A percentile compares a stretch with the other conserved stretches of the same genome.
phyloP scores from a whole-genome alignment of 2,329 filamentous ascomycete species.

The Pseudonectria buxi region DNA sequence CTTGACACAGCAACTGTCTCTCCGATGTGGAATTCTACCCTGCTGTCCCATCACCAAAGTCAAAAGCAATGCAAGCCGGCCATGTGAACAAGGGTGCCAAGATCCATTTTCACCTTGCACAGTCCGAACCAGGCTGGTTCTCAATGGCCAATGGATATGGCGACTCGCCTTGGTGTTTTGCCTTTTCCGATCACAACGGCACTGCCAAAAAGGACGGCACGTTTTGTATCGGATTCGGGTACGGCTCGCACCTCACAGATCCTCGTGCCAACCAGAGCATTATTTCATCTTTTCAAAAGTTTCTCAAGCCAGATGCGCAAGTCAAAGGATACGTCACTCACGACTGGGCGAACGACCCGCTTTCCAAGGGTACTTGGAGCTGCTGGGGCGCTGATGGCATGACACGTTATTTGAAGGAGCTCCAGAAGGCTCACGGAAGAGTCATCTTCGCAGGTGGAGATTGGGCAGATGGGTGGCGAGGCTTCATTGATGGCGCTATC shows the following conservation, averaged over 20 bases:
- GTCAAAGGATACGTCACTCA: constrained; percentile 14
- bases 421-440: constrained; percentile 9
- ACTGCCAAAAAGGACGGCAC: constrained; percentile 5
- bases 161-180: constrained; percentile 1
- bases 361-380: constrained; percentile 10
- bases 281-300: constrained; percentile 1
- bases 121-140: constrained; percentile 4
- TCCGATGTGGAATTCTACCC: constrained; percentile 1
- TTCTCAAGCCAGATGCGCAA: constrained; percentile 4
- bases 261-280: background rate
- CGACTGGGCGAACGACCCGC: constrained; percentile 13
- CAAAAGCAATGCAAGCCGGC: constrained; percentile 1
- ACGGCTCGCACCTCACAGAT: constrained; percentile 3
- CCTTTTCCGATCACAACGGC: constrained; percentile 12
- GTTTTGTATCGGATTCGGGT: constrained; percentile 14
- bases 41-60: background rate
- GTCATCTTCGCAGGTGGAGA: constrained; percentile 15
- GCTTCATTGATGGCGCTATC: constrained; percentile 18
- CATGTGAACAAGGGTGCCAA: constrained; percentile 4
- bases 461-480: constrained; percentile 18
- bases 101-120: constrained; percentile 4
- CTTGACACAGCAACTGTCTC: constrained; percentile 4
- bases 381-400: constrained; percentile 11
- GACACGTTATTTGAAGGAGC: constrained; percentile 6
- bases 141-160: constrained; percentile 1